Evolutionary conservation across 2,329 filamentous ascomycete species (phyloP), one percentile per base, ranked within the genome.

Genomic region (Periconia sp.): DNA sequence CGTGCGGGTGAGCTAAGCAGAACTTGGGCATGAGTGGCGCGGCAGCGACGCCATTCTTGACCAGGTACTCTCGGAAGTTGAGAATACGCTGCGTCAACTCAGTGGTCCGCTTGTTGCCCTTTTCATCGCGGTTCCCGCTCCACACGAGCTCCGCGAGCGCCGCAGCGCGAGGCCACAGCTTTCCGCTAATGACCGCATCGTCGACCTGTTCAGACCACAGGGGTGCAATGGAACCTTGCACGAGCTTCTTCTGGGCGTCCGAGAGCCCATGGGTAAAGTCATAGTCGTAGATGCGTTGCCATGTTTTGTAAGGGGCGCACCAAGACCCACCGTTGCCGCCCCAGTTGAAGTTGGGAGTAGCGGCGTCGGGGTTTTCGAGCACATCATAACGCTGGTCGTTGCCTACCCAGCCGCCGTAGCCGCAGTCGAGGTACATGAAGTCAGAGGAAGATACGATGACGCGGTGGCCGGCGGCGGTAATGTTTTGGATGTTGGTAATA

Each of bases 241-340:
- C 64, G 50, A 81, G 81, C 45, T 74, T 69, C 37, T 77, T 76
- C 58, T 84, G 75, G 0, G 65, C 58, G 0, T 69, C 70, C 1
- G 79, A 80, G 8, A 84, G 75, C 58, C 78, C 78, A 44, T 66
- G 56, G 0, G 80, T 80, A 64, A 84, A 83, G 70, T 84, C 81
- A 65, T 79, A 84, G 74, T 82, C 75, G 70, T 84, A 84, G 69
- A 84, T 83, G 46, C 81, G 81, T 65, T 84, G 82, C 81, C 81
- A 84, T 18, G 80, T 82, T 67, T 84, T 84, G 75, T 83, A 84
- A 0, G 82, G 82, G 0, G 77, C 78, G 62, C 82, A 84, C 81
- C 81, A 84, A n/a, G 78, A 81, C 17, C 81, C 82, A 40, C 82
- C 81, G 19, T 51, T 57, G 43, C 77, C 82, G n/a, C 74, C 74